Evolutionary conservation across 257 asterid genomes (phyloP).

Genomic region (Cruciata laevipes): DNA sequence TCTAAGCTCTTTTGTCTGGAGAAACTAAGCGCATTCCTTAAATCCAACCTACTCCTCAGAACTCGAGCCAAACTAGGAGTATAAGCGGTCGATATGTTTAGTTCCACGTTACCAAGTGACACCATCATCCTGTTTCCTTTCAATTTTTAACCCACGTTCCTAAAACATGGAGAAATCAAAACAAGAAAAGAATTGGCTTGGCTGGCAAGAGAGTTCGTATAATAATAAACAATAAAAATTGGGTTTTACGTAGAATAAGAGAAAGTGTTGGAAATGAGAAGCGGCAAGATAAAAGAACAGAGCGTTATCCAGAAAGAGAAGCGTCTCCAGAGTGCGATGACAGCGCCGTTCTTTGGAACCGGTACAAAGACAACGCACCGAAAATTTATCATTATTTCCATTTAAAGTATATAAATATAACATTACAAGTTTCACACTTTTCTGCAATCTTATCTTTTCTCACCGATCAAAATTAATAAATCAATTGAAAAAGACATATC

Average conservation of each 20-base stretch:
- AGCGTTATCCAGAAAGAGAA: background rate
- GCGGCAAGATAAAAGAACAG: background rate
- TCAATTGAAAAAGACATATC: too few species aligned
- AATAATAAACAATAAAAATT: background rate
- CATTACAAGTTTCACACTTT: too few species aligned
- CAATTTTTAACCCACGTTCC: conserved; percentile 1
- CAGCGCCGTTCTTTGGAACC: too few species aligned
- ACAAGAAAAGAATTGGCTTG: background rate
- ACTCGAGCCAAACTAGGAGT: background rate
- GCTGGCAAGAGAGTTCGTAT: background rate
- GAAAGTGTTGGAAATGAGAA: background rate
- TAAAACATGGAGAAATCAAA: background rate
- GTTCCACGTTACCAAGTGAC: background rate
- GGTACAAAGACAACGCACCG: too few species aligned
- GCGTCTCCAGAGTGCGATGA: too few species aligned
- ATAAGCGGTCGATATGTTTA: background rate
- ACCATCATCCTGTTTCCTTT: conserved; percentile 5
- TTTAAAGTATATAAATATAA: too few species aligned
- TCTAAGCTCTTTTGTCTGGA: background rate
- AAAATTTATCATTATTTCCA: too few species aligned
- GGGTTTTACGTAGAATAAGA: background rate
- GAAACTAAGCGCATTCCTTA: conserved; percentile 5
- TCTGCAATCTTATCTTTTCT: too few species aligned
- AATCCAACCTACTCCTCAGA: background rate
- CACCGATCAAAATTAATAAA: too few species aligned